A percentile compares a stretch with the other conserved stretches of the same genome.
These are phyloP conservation scores for Suillus clintonianus DNA, from an alignment of 768 basidiomycete species.

Conservation along the genomic window DNA sequence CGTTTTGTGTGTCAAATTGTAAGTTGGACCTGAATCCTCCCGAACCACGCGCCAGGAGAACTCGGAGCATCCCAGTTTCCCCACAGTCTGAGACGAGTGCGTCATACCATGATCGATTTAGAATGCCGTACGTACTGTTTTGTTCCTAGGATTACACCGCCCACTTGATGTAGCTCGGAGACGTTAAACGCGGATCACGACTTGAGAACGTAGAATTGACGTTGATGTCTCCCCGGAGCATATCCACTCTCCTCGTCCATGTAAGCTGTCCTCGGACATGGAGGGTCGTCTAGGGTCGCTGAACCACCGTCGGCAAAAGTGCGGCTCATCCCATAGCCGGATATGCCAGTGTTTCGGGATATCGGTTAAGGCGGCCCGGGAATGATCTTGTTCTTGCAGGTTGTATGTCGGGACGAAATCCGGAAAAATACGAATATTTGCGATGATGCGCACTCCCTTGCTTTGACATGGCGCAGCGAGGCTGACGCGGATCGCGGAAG, in stretches of 20 bases:
- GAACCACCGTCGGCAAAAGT: not conserved
- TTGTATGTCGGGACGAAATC: not conserved
- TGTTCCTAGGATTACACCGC: not conserved
- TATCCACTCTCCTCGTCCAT: not conserved
- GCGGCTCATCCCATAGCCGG: slow-evolving; percentile 1
- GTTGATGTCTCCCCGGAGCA: not conserved
- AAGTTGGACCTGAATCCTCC: not conserved
- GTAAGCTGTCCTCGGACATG: not conserved
- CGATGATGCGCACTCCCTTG: not conserved
- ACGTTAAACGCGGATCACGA: not conserved
- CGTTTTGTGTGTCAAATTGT: not conserved
- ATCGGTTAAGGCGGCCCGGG: not conserved
- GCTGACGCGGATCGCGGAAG: not conserved
- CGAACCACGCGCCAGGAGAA: not conserved
- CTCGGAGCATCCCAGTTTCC: not conserved
- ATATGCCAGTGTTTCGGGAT: not conserved
- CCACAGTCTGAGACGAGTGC: not conserved
- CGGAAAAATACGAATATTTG: not conserved
- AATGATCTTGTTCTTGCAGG: not conserved
- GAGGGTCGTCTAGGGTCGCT: not conserved
- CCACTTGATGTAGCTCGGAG: not conserved
- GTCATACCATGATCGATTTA: not conserved
- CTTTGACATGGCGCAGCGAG: not conserved
- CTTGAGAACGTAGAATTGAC: not conserved
- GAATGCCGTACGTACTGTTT: not conserved